phyloP scores from a whole-genome alignment of 768 basidiomycete species.

The Strobilomyces echinocephalus region DNA sequence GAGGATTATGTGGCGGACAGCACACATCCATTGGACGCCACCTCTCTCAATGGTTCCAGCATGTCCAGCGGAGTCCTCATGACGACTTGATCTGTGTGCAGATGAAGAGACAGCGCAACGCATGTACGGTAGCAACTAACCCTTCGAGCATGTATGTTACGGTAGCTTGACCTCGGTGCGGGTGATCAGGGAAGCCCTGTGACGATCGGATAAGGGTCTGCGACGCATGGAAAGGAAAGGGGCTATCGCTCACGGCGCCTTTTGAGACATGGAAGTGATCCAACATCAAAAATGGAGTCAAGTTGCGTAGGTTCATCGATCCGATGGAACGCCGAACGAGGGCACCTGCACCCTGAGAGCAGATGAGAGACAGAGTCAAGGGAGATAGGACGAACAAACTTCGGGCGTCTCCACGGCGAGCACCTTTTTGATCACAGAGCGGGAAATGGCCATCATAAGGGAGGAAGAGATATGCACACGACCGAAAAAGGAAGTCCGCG shows the following conservation, averaged over 20 bases:
- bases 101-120: not conserved
- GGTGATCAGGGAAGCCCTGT: constrained; percentile 89
- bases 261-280: constrained; percentile 72
- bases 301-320: constrained; percentile 61
- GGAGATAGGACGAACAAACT: constrained; percentile 32
- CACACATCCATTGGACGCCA: constrained; percentile 95
- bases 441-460: constrained; percentile 41
- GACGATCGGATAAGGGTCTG: not conserved
- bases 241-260: constrained; percentile 53
- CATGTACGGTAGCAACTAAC: constrained; percentile 28
- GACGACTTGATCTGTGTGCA: constrained; percentile 55
- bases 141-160: constrained; percentile 90
- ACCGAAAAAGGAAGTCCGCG: too few relatives aligned
- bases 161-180: constrained; percentile 85
- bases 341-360: constrained; percentile 67
- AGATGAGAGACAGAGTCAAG: not conserved
- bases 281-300: constrained; percentile 89
- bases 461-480: not conserved
- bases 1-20: constrained; percentile 40
- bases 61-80: constrained; percentile 91
- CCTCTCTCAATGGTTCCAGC: constrained; percentile 71
- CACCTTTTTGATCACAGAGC: constrained; percentile 72
- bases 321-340: constrained; percentile 86
- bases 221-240: not conserved
- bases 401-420: constrained; percentile 71